These are phyloP conservation scores for Ilyonectria robusta DNA, from an alignment of 2,329 filamentous ascomycete species.

Conservation along the genomic window DNA sequence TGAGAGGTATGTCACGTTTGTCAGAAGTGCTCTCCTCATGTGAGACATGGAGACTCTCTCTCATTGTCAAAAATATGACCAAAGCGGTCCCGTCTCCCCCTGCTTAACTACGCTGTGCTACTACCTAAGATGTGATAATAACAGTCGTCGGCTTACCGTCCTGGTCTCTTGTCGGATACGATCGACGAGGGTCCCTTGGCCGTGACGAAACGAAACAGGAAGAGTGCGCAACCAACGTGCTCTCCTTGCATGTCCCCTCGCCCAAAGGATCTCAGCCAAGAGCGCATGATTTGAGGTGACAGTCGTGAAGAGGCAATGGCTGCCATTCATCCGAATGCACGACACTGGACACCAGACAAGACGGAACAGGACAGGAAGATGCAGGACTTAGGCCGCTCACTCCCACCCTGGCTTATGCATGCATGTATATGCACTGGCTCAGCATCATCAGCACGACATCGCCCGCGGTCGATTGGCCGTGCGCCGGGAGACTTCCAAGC, in stretches of 20 bases:
- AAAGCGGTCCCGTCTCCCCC: neutral
- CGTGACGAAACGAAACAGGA: slow-evolving; percentile 44
- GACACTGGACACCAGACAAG: neutral
- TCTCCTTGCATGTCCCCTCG: neutral
- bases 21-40: neutral
- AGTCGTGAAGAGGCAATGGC: neutral
- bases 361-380: neutral
- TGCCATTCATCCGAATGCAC: slow-evolving; percentile 3
- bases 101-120: slow-evolving; percentile 9
- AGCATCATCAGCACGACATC: slow-evolving; percentile 17
- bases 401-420: slow-evolving; percentile 11
- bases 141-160: slow-evolving; percentile 1
- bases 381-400: neutral
- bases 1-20: neutral
- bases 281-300: neutral
- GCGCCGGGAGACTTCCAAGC: slow-evolving; percentile 13
- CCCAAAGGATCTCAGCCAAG: neutral
- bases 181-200: slow-evolving; percentile 41
- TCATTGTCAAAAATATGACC: slow-evolving; percentile 14
- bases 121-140: slow-evolving; percentile 5
- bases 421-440: slow-evolving; percentile 3
- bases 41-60: slow-evolving; percentile 7
- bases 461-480: slow-evolving; percentile 20
- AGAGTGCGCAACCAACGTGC: slow-evolving; percentile 28
- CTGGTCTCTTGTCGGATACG: slow-evolving; percentile 29